Base-by-base conservation (phyloP, 805 yeast genomes). In the Blastobotrys americana region DNA sequence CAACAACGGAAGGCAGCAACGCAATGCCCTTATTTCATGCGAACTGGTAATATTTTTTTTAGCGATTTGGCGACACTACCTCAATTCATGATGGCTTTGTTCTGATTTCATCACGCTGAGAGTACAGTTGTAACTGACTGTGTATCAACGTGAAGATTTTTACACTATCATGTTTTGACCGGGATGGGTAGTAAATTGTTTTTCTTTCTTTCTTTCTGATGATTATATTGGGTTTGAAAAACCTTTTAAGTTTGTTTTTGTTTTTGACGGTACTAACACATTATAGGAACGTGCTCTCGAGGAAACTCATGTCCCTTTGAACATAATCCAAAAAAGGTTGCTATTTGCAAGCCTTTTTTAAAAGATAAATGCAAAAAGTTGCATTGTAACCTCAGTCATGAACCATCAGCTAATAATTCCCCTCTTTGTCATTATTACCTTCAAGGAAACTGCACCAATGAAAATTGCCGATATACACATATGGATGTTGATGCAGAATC, bases 331-430 rank as follows among this genome's bases (percentile, higher is more conserved):
- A 50, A 64, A 3, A 77, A 70, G 38, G 67, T 78, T 17, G 71
- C 80, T 4, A 58, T 82, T 3, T 84, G 94, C 58, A 69, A 71
- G 19, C 63, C 67, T 8, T 71, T 59, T 43, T 62, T 78, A 37
- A 62, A 63, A 33, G 76, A 73, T 3, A 60, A 61, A 25, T 84
- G 93, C 56, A 46, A 51, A 19, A 66, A 66, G 22, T 58, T 62
- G 17, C 60, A 69, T 16, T 84, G 94, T 56, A 60, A 63, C 3
- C 59, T 78, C 19, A 74, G 79, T 31, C 94, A 84, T 59, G 60
- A 58, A 2, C 72, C 79, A 5, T 69, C 68, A 21, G 79, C 80
- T 50, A 75, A 66, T 60, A 85, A 83, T 56, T 70, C 84, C 8
- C 75, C 80, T 5, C 57, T 73, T 17, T 84, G 94, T 53, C 63